These are phyloP conservation scores for Mucor circinelloides DNA, from an alignment of 371 early-diverging fungal species.

Conservation along the genomic window DNA sequence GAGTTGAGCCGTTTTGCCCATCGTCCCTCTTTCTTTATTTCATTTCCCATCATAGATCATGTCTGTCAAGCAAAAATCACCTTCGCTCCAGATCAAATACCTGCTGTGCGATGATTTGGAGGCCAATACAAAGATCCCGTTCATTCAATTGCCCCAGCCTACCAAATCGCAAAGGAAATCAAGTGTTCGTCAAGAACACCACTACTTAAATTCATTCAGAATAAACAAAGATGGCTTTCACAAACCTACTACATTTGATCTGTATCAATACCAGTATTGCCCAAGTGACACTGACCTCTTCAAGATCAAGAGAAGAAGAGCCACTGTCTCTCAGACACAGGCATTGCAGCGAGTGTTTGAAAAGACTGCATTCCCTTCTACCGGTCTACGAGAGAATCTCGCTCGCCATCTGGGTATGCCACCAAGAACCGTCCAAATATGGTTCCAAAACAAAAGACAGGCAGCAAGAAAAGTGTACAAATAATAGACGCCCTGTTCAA, in stretches of 20 bases:
- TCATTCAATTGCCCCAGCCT: background rate
- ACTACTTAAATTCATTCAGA: background rate
- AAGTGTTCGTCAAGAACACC: background rate
- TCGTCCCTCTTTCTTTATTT: background rate
- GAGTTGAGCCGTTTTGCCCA: background rate
- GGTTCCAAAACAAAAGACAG: slow-evolving; percentile 90
- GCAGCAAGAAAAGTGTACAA: slow-evolving; percentile 60
- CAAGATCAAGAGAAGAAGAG: slow-evolving; percentile 34
- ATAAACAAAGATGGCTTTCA: background rate
- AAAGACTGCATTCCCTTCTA: slow-evolving; percentile 21
- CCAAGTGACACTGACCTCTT: slow-evolving; percentile 23
- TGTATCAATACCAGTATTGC: background rate
- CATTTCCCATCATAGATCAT: background rate
- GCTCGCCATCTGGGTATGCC: slow-evolving; percentile 71
- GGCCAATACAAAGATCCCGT: background rate
- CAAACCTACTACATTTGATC: background rate
- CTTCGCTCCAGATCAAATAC: background rate
- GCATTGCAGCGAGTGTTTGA: slow-evolving; percentile 18
- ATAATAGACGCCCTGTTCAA: background rate
- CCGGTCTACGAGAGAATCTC: slow-evolving; percentile 52
- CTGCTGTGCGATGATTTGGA: background rate
- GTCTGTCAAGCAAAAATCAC: background rate
- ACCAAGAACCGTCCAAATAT: slow-evolving; percentile 78
- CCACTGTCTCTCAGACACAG: slow-evolving; percentile 31
- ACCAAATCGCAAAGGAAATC: background rate